These are phyloP conservation scores for Elsinoe ampelina DNA, from an alignment of 2,329 filamentous ascomycete species.

Conservation along the genomic window DNA sequence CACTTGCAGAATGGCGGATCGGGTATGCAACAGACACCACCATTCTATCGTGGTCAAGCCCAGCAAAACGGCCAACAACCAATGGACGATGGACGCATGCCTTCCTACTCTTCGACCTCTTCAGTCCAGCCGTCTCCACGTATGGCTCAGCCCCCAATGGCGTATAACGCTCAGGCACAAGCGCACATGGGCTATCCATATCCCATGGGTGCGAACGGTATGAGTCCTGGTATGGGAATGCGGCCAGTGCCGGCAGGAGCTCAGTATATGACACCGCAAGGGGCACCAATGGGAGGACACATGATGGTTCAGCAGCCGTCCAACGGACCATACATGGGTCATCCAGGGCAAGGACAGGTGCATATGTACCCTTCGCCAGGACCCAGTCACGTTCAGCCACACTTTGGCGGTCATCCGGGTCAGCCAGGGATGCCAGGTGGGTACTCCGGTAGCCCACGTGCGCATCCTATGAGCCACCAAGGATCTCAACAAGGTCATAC, in stretches of 20 bases:
- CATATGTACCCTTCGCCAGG: constrained; percentile 65
- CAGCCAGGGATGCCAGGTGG: constrained; percentile 36
- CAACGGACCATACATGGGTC: constrained; percentile 59
- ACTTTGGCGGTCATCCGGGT: constrained; percentile 39
- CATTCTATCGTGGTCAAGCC: constrained; percentile 66
- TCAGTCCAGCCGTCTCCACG: constrained; percentile 75
- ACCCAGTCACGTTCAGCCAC: constrained; percentile 58
- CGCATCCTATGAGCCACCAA: constrained; percentile 88
- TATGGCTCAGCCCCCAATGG: constrained; percentile 48
- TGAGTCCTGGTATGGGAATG: constrained; percentile 58
- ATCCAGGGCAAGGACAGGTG: constrained; percentile 63
- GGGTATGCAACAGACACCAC: constrained; percentile 59
- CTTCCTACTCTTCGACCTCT: constrained; percentile 65
- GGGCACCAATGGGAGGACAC: constrained; percentile 56
- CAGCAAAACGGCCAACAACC: constrained; percentile 63
- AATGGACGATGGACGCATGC: constrained; percentile 78
- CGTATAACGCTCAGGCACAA: constrained; percentile 43
- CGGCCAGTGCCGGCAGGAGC: constrained; percentile 62
- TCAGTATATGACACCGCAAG: constrained; percentile 64
- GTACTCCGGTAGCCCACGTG: constrained; percentile 73
- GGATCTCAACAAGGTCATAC: constrained; percentile 80
- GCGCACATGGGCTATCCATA: constrained; percentile 49
- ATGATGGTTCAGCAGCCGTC: constrained; percentile 77
- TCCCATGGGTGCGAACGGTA: constrained; percentile 64
- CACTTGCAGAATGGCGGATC: constrained; percentile 70